These are phyloP conservation scores for Coccomyxa sp. DNA, from an alignment of 139 green algal genomes.

Conservation along the genomic window DNA sequence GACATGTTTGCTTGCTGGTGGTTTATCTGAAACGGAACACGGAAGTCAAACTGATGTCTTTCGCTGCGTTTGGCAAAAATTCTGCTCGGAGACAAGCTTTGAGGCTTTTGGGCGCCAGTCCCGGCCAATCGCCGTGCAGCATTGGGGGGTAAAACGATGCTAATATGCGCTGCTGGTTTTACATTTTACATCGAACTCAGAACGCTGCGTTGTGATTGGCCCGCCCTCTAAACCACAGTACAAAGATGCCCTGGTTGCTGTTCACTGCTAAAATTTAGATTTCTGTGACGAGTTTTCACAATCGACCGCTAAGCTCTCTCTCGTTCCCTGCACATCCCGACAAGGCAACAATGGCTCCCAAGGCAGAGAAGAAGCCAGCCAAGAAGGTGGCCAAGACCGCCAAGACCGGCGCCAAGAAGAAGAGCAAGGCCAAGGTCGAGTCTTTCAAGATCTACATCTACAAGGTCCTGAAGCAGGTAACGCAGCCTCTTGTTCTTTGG, in stretches of 20 bases:
- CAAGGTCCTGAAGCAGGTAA: slow-evolving; percentile 50
- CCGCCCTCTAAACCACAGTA: background rate
- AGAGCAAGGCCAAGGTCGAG: slow-evolving; percentile 21
- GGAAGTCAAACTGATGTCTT: background rate
- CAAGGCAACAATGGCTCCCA: slow-evolving; percentile 13
- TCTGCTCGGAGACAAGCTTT: background rate
- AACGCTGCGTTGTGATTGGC: background rate
- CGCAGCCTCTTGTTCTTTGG: too few relatives aligned
- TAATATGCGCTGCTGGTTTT: background rate
- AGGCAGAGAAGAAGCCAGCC: slow-evolving; percentile 40
- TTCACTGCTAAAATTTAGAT: too few relatives aligned
- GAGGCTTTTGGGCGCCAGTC: background rate
- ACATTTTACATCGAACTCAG: too few relatives aligned
- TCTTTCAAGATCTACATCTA: slow-evolving; percentile 43
- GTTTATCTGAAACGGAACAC: background rate
- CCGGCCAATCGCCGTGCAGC: background rate
- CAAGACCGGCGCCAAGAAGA: slow-evolving; percentile 8
- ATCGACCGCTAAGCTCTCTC: too few relatives aligned
- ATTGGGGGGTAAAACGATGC: background rate
- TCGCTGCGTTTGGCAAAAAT: background rate
- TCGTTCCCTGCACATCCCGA: too few relatives aligned
- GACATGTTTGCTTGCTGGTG: slow-evolving; percentile 46
- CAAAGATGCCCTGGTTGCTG: too few relatives aligned
- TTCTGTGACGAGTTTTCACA: too few relatives aligned
- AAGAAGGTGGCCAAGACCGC: slow-evolving; percentile 35